A percentile compares a stretch with the other conserved stretches of the same genome.
Evolutionary conservation across 306 rosid species (phyloP).

Genomic region (Senna tora): DNA sequence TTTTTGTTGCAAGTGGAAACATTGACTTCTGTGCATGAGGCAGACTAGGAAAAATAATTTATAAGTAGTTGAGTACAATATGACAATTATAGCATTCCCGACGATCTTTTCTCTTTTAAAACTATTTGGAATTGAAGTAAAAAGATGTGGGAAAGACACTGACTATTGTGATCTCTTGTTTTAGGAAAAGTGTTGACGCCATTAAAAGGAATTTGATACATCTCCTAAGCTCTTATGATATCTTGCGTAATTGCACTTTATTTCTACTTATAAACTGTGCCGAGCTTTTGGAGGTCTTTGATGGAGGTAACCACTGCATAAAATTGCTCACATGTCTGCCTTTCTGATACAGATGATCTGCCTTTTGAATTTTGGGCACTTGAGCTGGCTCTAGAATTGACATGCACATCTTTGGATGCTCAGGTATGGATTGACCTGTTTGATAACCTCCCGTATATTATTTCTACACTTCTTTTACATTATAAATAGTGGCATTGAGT

Average conservation of each 20-base stretch:
- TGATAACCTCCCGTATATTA: not conserved
- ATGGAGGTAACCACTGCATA: slow-evolving; percentile 9
- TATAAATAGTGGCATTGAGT: not conserved
- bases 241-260: slow-evolving; percentile 9
- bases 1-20: slow-evolving; percentile 14
- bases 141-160: slow-evolving; percentile 21
- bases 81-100: not conserved
- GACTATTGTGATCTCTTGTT: slow-evolving; percentile 22
- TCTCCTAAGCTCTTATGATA: slow-evolving; percentile 26
- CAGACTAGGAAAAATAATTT: slow-evolving; percentile 3
- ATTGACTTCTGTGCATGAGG: slow-evolving; percentile 3
- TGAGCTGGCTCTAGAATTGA: slow-evolving; percentile 89
- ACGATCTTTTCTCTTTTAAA: slow-evolving; percentile 13
- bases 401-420: slow-evolving; percentile 87
- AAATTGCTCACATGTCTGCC: slow-evolving; percentile 42
- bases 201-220: slow-evolving; percentile 30
- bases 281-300: not conserved
- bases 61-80: slow-evolving; percentile 6
- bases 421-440: slow-evolving; percentile 60
- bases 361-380: slow-evolving; percentile 94
- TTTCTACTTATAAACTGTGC: slow-evolving; percentile 10
- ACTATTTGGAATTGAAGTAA: slow-evolving; percentile 17
- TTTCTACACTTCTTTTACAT: slow-evolving; percentile 1
- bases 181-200: slow-evolving; percentile 8
- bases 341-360: slow-evolving; percentile 74